These are phyloP conservation scores for Oryza meridionalis DNA, from an alignment of 176 grass and related monocot species.

Conservation along the genomic window DNA sequence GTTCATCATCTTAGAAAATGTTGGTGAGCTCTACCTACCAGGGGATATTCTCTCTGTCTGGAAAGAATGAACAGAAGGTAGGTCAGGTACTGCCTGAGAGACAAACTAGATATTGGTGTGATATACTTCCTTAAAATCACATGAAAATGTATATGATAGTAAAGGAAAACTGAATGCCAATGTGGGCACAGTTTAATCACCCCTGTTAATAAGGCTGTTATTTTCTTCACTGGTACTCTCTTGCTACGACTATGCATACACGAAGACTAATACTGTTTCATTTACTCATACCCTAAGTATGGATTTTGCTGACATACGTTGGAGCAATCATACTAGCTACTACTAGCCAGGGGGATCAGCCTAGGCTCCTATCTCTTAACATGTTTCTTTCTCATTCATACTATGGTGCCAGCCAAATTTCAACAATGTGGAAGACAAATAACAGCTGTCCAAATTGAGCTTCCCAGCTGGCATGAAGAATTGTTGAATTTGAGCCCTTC, in stretches of 20 bases:
- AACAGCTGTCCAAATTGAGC: conserved; percentile 9
- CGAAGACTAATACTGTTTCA: conserved; percentile 44
- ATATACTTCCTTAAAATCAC: neutral
- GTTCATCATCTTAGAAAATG: conserved; percentile 46
- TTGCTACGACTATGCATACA: conserved; percentile 37
- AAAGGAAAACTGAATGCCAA: neutral
- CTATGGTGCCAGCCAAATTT: conserved; percentile 10
- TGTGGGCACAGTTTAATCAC: neutral
- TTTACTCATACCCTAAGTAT: conserved; percentile 45
- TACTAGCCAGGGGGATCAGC: conserved; percentile 37
- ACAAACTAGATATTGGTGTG: neutral
- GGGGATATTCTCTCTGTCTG: neutral
- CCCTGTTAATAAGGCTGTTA: neutral
- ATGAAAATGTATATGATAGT: neutral
- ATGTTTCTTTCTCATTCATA: conserved; percentile 42
- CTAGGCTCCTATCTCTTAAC: conserved; percentile 17
- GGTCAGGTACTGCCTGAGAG: neutral
- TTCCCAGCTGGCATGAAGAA: conserved; percentile 10
- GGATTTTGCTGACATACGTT: conserved; percentile 50
- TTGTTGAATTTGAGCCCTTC: conserved; percentile 14
- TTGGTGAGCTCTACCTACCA: conserved; percentile 35
- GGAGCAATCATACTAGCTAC: conserved; percentile 50
- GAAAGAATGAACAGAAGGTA: neutral
- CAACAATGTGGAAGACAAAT: conserved; percentile 17
- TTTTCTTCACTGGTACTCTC: conserved; percentile 34